phyloP scores from a whole-genome alignment of 1,284 basidiomycete species.

The Trichosporon inkin region DNA sequence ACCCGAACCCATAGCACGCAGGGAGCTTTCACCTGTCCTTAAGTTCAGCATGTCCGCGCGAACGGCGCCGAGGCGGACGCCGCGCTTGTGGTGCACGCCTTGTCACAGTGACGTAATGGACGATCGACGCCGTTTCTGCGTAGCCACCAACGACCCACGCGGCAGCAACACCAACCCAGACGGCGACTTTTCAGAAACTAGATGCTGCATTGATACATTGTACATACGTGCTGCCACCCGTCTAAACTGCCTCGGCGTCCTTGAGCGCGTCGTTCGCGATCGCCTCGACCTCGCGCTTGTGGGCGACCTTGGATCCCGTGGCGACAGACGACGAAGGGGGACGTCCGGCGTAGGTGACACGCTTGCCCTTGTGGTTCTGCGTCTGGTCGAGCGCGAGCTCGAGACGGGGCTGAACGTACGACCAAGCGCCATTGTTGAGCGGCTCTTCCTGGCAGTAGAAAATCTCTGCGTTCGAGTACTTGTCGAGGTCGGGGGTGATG shows the following conservation, averaged over 20 bases:
- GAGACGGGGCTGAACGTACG: conserved; percentile 83
- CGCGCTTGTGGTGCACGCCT: too few relatives aligned
- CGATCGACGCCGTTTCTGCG: too few relatives aligned
- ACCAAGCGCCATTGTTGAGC: conserved; percentile 72
- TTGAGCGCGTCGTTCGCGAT: conserved; percentile 57
- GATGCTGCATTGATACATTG: too few relatives aligned
- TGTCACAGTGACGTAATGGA: too few relatives aligned
- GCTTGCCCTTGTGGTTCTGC: conserved; percentile 83
- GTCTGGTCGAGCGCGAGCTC: conserved; percentile 73
- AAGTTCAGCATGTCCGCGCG: too few relatives aligned
- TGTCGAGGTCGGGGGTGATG: conserved; percentile 92
- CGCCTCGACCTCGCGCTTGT: conserved; percentile 78
- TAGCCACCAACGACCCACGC: too few relatives aligned
- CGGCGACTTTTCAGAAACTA: too few relatives aligned
- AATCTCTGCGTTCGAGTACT: conserved; percentile 89
- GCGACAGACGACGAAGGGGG: conserved; percentile 71
- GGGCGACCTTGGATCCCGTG: conserved; percentile 57
- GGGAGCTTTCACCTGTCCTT: too few relatives aligned
- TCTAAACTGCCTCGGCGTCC: background rate
- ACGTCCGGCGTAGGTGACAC: conserved; percentile 78
- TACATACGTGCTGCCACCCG: too few relatives aligned
- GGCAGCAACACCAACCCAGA: too few relatives aligned
- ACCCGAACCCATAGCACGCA: too few relatives aligned
- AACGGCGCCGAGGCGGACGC: too few relatives aligned
- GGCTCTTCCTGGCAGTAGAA: conserved; percentile 85